Base-by-base conservation (phyloP, 140 eudicot genomes). In the Ambrosia hybrid region DNA sequence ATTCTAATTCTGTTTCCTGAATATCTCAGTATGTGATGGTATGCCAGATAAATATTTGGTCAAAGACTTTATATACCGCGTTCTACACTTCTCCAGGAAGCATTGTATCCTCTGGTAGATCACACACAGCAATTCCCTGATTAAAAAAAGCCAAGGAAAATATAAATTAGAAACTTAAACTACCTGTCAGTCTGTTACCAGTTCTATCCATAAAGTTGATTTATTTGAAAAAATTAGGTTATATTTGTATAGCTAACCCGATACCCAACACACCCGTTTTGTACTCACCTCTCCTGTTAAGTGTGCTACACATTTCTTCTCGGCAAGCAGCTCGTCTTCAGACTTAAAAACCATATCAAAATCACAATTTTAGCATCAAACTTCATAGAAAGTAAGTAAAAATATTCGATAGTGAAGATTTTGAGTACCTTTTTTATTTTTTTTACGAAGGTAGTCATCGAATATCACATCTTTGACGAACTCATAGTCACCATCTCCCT, bases 401-500 rank as follows among this genome's bases (percentile, higher is more conserved):
- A 57, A 26, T 9, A 34, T 57, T 13, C 17, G 14, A 51, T 6
- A 46, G 45, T 51, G 11, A 58, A 51, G 39, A 46, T 16, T 30
- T 67, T 4, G 21, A 48, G 49, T 68, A 85, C 99, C 95, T 88
- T 90, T 64, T 85, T 88, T 56, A 94, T 94, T 73, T 87, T 88
- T 26, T 64, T 76, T n/a, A 16, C 83, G 83, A 76, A 90, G 99
- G 83, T 85, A 90, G 75, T 94, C 99, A 38, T 90, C 97, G 60
- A 94, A 76, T 76, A 68, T 67, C 26, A 94, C 91, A 58, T 94
- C 92, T 80, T 88, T 84, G 14, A 94, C 99, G 55, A 94, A 89
- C 80, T 94, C 99, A 72, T 94, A 94, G 63, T 94, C 97, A 30
- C 99, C 99, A 78, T 90, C 97, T 60, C 97, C 99, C 99, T 94